Evolutionary conservation across 2,329 filamentous ascomycete species (phyloP), one percentile per base, ranked within the genome.

Genomic region (Ilyonectria destructans): DNA sequence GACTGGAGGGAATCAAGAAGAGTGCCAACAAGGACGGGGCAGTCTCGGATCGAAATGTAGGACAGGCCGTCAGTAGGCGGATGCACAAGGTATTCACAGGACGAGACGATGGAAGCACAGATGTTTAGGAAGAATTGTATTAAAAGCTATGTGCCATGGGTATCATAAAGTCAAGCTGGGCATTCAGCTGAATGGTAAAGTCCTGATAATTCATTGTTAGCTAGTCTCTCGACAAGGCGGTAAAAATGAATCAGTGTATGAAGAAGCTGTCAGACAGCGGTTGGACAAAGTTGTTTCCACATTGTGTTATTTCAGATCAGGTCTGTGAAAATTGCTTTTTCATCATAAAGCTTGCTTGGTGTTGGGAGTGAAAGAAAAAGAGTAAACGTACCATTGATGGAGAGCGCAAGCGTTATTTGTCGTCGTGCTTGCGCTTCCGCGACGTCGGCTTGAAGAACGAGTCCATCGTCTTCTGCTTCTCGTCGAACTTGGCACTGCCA

Each of bases 271-370:
- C 91, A 93, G 91, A 93, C 90, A 94, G 92, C 91, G 92, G 91
- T 94, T 94, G 92, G 90, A 91, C 90, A 89, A 91, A 89, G 83
- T 83, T 85, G 80, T 85, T 87, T 93, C 91, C 87, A 92, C 91
- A 93, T 86, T 73, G 43, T 75, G 77, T 77, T 77, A 78, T 82
- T 92, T 94, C 91, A 87, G 92, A 92, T 92, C 92, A 94, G 92
- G 92, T 94, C 92, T 94, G 91, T 94, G 92, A 92, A 88, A 83
- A 85, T 85, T 87, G 83, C 78, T 84, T 81, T 87, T 84, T 94
- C 91, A 92, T 93, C 92, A 93, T 89, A 67, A 71, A 76, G 75
- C 76, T 77, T 71, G 69, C 61, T 19, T 35, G 15, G 21, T 29
- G 64, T 33, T 60, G 67, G 40, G 29, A 48, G 40, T 48, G 35